A percentile compares a stretch with the other conserved stretches of the same genome.
Evolutionary conservation across 352 stramenopile genomes (phyloP).

Genomic region (Pythium biforme): DNA sequence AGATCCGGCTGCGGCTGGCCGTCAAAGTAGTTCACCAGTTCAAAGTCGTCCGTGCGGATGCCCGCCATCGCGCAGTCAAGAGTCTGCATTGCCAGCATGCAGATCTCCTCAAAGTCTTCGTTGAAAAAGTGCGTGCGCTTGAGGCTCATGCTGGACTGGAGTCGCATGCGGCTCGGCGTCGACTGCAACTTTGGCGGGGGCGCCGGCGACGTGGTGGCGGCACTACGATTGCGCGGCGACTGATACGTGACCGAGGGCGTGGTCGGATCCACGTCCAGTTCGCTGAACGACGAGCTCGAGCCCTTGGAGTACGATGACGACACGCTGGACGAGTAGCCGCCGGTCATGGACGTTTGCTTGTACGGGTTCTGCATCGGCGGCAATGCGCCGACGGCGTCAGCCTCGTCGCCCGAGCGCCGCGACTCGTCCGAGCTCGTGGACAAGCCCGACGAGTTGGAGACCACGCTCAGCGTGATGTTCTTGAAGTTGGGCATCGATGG

Average conservation of each 20-base stretch:
- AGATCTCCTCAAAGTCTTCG: constrained; percentile 88
- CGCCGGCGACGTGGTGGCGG: constrained; percentile 35
- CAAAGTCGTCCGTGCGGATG: constrained; percentile 86
- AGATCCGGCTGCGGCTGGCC: constrained; percentile 48
- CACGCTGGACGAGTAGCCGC: constrained; percentile 21
- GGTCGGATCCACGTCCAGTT: constrained; percentile 22
- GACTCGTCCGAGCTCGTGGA: constrained; percentile 33
- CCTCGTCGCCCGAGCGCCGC: constrained; percentile 25
- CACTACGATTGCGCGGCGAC: constrained; percentile 28
- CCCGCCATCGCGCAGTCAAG: constrained; percentile 83
- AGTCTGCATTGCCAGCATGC: constrained; percentile 85
- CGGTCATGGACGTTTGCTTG: constrained; percentile 16
- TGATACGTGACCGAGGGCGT: neutral
- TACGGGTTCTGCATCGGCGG: constrained; percentile 13
- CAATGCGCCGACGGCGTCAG: constrained; percentile 15
- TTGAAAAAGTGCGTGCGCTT: constrained; percentile 86
- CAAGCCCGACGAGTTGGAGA: constrained; percentile 30
- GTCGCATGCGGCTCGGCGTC: constrained; percentile 8
- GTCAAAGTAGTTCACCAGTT: constrained; percentile 83
- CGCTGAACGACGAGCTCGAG: constrained; percentile 29
- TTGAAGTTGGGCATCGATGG: constrained; percentile 26
- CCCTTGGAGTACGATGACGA: constrained; percentile 29
- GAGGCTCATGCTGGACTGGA: constrained; percentile 1
- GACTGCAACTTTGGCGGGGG: constrained; percentile 15
- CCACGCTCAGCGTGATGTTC: constrained; percentile 31